Percentiles rank a stretch among this genome's conserved stretches.
Conservation (phyloP, 768 basidiomycete genomes). For the Cystoderma amianthinum region DNA sequence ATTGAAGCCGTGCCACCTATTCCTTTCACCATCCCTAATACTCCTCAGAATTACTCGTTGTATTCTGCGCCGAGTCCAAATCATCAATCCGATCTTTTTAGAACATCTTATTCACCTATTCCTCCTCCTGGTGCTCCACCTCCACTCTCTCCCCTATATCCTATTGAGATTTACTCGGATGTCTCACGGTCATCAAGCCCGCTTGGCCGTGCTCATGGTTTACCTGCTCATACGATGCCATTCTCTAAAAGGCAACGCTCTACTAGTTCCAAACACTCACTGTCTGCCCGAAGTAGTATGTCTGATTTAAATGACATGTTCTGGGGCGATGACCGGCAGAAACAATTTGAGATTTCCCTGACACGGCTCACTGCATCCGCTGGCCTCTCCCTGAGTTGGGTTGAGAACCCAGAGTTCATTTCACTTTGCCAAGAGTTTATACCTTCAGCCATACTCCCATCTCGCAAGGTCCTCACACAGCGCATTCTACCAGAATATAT, state of each 20-base stretch:
- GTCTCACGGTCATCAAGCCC: background rate
- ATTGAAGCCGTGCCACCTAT: background rate
- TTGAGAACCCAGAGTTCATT: constrained; percentile 27
- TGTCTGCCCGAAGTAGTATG: constrained; percentile 4
- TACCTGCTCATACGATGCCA: background rate
- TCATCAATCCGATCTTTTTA: background rate
- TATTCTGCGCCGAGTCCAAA: background rate
- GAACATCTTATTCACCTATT: background rate
- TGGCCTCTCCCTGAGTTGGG: constrained; percentile 25
- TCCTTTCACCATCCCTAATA: too few relatives aligned
- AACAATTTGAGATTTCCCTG: constrained; percentile 15
- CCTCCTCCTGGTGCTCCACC: background rate
- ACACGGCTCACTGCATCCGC: constrained; percentile 21
- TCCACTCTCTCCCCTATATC: background rate
- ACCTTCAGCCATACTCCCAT: constrained; percentile 16
- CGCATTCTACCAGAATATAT: constrained; percentile 14
- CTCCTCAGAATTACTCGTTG: background rate
- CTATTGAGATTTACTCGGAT: background rate
- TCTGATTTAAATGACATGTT: too few relatives aligned
- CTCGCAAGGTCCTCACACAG: constrained; percentile 13
- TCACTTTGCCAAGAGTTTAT: constrained; percentile 21
- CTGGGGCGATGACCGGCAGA: constrained; percentile 6
- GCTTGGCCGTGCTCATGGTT: background rate
- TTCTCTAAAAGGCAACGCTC: background rate
- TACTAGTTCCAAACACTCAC: background rate